These are phyloP conservation scores for Aspergillus ellipticus DNA, from an alignment of 495 filamentous ascomycete species.

Conservation along the genomic window DNA sequence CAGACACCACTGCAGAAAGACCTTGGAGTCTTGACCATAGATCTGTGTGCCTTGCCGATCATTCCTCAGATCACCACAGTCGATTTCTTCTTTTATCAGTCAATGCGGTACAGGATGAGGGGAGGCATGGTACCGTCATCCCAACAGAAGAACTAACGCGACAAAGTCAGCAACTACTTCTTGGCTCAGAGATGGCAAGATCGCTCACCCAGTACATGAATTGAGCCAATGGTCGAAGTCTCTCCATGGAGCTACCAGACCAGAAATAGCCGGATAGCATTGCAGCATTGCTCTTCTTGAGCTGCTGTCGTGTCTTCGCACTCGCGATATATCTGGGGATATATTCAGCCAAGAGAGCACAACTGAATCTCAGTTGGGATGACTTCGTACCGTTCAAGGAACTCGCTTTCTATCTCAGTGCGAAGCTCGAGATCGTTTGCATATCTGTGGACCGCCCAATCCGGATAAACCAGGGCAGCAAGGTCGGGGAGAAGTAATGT, in stretches of 20 bases:
- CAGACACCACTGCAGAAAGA: background rate
- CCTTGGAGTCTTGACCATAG: background rate
- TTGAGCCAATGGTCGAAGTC: background rate
- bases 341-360: background rate
- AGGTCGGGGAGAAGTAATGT: background rate
- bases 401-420: background rate
- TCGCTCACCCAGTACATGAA: background rate
- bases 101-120: background rate
- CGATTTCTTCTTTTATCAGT: background rate
- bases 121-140: background rate
- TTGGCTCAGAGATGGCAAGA: too few relatives aligned
- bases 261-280: background rate
- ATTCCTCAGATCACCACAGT: background rate
- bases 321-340: background rate
- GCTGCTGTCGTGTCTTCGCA: background rate
- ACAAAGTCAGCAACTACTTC: background rate
- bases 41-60: background rate
- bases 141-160: background rate
- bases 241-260: background rate
- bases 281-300: background rate
- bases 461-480: background rate
- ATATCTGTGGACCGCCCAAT: background rate
- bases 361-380: background rate
- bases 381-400: background rate
- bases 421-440: background rate